Percentiles rank a stretch among this genome's conserved stretches.
These are phyloP conservation scores for Nissolia schottii DNA, from an alignment of 306 rosid species.

Conservation along the genomic window DNA sequence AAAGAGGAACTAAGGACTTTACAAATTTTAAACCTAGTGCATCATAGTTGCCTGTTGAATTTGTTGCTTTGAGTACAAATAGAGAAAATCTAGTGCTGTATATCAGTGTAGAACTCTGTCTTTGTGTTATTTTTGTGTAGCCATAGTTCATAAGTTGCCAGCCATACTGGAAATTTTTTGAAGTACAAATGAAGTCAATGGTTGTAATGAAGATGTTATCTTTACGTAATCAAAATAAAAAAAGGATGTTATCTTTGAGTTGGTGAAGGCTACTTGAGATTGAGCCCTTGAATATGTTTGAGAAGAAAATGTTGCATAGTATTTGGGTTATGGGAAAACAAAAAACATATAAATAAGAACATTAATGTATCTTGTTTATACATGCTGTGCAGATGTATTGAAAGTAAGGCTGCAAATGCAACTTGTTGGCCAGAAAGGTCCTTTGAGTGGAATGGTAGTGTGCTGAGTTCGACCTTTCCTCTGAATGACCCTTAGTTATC, in stretches of 20 bases:
- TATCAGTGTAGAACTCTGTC: background rate
- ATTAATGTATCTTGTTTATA: conserved; percentile 16
- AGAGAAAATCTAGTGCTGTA: background rate
- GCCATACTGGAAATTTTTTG: background rate
- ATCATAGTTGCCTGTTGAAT: background rate
- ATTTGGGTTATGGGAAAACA: background rate
- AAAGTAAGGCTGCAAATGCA: conserved; percentile 99
- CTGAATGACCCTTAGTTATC: conserved; percentile 24
- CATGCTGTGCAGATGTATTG: conserved; percentile 75
- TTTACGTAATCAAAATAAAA: background rate
- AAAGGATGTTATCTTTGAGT: background rate
- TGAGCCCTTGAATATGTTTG: conserved; percentile 11
- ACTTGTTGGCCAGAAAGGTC: conserved; percentile 93
- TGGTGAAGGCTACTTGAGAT: background rate
- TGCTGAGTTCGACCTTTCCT: conserved; percentile 26
- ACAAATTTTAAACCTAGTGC: background rate
- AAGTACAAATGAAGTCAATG: background rate
- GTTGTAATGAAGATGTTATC: conserved; percentile 3
- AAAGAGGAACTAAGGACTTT: background rate
- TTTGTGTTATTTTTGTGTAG: background rate
- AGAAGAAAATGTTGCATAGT: background rate
- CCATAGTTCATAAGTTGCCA: background rate
- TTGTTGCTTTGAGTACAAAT: background rate
- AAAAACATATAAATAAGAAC: background rate
- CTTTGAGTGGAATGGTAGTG: conserved; percentile 85